phyloP scores from a whole-genome alignment of 345 rosid genomes.

The Rhodamnia rubescens region DNA sequence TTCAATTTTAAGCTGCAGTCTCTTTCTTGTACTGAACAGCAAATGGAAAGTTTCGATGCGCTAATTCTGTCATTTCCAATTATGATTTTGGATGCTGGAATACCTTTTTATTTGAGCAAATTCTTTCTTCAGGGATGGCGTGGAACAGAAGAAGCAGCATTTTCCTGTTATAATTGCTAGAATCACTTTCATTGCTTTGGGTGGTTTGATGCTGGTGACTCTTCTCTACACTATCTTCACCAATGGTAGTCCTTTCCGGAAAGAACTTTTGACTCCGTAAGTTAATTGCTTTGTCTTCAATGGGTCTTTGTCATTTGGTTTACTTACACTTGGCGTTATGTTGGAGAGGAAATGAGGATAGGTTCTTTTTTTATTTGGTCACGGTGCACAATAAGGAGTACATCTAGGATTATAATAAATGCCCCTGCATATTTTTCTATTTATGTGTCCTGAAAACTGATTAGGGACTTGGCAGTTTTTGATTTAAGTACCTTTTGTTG shows the following conservation, averaged over 20 bases:
- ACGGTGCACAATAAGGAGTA: neutral
- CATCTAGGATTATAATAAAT: neutral
- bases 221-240: slow-evolving; percentile 54
- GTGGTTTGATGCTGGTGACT: slow-evolving; percentile 63
- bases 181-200: slow-evolving; percentile 48
- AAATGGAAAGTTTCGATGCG: neutral
- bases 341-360: neutral
- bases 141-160: slow-evolving; percentile 24
- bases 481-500: neutral
- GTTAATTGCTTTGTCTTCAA: slow-evolving; percentile 4
- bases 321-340: neutral
- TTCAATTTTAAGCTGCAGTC: neutral
- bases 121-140: slow-evolving; percentile 24
- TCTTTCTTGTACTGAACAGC: neutral
- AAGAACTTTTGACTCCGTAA: slow-evolving; percentile 79
- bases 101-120: neutral
- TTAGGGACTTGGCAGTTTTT: neutral
- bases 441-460: neutral
- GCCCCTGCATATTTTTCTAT: neutral
- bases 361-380: neutral
- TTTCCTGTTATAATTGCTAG: slow-evolving; percentile 47
- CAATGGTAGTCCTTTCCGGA: slow-evolving; percentile 80
- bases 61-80: neutral
- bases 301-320: neutral
- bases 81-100: neutral